phyloP scores from a whole-genome alignment of 176 grass and related monocot species.

The Carex littledalei region DNA sequence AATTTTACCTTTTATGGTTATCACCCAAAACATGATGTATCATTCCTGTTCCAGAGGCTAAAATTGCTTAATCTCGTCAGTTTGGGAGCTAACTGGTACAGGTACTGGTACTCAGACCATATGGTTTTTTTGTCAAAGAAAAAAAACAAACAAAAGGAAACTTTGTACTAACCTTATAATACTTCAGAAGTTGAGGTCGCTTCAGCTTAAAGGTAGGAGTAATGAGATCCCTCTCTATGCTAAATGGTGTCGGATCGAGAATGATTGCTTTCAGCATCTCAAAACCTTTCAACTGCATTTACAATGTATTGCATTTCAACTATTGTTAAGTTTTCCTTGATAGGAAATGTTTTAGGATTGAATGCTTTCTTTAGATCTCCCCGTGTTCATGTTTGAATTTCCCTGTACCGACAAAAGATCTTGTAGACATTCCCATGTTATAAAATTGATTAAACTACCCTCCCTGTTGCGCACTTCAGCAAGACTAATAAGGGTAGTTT shows the following conservation, averaged over 20 bases:
- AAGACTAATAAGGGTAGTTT: not conserved
- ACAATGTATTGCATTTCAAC: not conserved
- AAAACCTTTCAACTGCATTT: slow-evolving; percentile 76
- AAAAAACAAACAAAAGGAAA: not conserved
- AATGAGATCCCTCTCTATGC: slow-evolving; percentile 74
- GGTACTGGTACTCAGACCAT: not conserved
- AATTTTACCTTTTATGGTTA: not conserved
- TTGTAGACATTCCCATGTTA: not conserved
- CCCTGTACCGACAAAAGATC: not conserved
- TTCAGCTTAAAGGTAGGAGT: slow-evolving; percentile 97
- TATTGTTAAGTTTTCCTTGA: not conserved
- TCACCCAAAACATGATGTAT: not conserved
- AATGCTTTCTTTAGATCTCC: not conserved
- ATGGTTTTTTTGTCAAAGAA: not conserved
- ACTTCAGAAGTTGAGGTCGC: slow-evolving; percentile 73
- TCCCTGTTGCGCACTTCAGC: not conserved
- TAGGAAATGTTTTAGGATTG: not conserved
- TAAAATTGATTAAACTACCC: not conserved
- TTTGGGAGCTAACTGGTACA: not conserved
- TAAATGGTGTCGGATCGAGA: slow-evolving; percentile 68
- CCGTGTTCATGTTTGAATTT: not conserved
- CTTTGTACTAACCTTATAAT: slow-evolving; percentile 54
- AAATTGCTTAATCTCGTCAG: not conserved
- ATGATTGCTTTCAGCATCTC: slow-evolving; percentile 84
- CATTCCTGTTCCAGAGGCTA: not conserved